Conservation (phyloP, 2,329 filamentous ascomycete species). For the Fusarium nurragi region DNA sequence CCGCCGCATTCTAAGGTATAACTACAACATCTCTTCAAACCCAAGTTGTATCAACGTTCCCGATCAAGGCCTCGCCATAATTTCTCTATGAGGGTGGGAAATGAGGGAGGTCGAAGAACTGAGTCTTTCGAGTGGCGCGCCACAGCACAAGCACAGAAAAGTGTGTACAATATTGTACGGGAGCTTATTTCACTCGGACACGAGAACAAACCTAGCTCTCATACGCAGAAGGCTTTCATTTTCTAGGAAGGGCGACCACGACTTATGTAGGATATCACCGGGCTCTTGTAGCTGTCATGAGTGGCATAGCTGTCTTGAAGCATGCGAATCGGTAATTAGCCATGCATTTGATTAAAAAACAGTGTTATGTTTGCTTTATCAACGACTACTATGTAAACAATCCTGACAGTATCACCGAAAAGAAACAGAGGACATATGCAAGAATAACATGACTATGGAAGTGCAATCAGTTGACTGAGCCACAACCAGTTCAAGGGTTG, state of each 20-base stretch:
- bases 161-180: conserved; percentile 12
- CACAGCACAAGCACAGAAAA: conserved; percentile 8
- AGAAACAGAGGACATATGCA: too few species aligned
- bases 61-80: background rate
- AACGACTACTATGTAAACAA: too few species aligned
- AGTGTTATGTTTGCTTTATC: too few species aligned
- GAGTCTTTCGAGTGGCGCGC: conserved; percentile 28
- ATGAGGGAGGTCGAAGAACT: background rate
- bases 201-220: background rate
- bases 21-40: too few species aligned
- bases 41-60: background rate
- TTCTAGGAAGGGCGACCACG: conserved; percentile 12
- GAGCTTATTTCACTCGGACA: conserved; percentile 21
- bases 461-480: too few species aligned
- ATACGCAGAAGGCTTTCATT: conserved; percentile 12
- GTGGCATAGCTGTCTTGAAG: conserved; percentile 11
- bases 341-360: too few species aligned
- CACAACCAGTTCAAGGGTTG: too few species aligned
- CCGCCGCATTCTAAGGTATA: too few species aligned
- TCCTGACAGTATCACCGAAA: too few species aligned
- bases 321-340: background rate
- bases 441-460: too few species aligned
- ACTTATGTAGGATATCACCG: conserved; percentile 28
- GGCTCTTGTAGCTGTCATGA: conserved; percentile 24
- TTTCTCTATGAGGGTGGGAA: conserved; percentile 27